A percentile compares a stretch with the other conserved stretches of the same genome.
Conservation (phyloP, 805 yeast species). For the Metschnikowia lunata region DNA sequence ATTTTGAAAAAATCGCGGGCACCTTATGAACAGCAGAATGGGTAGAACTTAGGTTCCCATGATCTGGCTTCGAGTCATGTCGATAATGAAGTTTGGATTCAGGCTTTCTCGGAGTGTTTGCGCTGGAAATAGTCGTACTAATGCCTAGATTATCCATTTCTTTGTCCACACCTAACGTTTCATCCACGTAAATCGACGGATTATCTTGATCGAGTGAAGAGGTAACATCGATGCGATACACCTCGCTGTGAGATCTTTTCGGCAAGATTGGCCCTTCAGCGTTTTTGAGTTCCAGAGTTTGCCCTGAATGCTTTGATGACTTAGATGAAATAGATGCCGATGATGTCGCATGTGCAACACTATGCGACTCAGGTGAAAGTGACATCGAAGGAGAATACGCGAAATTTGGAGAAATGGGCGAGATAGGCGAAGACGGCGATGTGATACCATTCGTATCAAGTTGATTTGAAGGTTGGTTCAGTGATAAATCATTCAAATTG, state of each 20-base stretch:
- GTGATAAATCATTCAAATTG: neutral
- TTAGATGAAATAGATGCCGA: slow-evolving; percentile 1
- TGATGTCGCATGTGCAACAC: neutral
- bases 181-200: too few species aligned
- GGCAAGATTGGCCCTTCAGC: neutral
- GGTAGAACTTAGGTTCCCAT: too few species aligned
- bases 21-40: slow-evolving; percentile 6
- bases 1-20: slow-evolving; percentile 12
- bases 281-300: neutral
- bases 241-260: too few species aligned
- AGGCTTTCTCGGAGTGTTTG: too few species aligned
- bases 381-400: neutral
- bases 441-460: neutral
- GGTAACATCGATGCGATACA: too few species aligned
- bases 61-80: too few species aligned
- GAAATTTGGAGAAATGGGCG: neutral
- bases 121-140: too few species aligned
- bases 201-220: too few species aligned
- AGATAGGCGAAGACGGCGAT: neutral
- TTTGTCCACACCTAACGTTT: too few species aligned
- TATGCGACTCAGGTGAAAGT: neutral
- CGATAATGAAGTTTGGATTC: too few species aligned
- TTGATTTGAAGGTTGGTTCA: neutral
- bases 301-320: neutral
- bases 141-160: too few species aligned